phyloP scores from a whole-genome alignment of 2,329 filamentous ascomycete genomes.

The Acephala macrosclerotiorum region DNA sequence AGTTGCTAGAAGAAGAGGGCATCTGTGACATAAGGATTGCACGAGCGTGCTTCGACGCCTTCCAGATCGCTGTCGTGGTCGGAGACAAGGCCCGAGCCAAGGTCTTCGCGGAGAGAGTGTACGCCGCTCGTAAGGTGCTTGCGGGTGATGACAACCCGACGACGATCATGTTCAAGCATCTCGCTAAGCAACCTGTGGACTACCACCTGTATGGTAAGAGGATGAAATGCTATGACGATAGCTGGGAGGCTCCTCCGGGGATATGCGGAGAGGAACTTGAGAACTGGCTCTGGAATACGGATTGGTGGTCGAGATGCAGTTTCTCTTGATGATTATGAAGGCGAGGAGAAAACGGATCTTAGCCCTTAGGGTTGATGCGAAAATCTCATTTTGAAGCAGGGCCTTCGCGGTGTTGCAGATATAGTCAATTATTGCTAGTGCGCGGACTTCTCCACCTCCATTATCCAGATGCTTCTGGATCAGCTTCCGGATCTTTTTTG shows the following conservation, averaged over 20 bases:
- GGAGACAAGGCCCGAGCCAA: constrained; percentile 44
- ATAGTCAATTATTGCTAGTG: too few species aligned
- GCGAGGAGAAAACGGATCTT: too few species aligned
- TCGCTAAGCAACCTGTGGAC: constrained; percentile 31
- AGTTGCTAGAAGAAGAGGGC: constrained; percentile 39
- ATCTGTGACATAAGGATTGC: constrained; percentile 35
- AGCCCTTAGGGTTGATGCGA: too few species aligned
- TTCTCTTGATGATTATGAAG: neutral
- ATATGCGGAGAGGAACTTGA: constrained; percentile 29
- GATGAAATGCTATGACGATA: constrained; percentile 29
- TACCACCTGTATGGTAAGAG: constrained; percentile 25
- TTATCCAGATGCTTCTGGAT: too few species aligned
- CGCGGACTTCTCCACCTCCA: too few species aligned
- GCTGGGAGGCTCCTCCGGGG: constrained; percentile 27
- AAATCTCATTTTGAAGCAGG: too few species aligned
- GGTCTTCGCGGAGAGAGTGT: constrained; percentile 39
- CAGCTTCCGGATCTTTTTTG: too few species aligned
- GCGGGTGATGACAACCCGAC: constrained; percentile 27
- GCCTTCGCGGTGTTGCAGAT: too few species aligned
- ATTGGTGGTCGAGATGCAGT: constrained; percentile 1
- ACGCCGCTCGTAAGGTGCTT: constrained; percentile 21
- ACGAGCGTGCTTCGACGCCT: constrained; percentile 40
- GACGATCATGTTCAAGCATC: constrained; percentile 21
- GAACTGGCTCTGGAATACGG: constrained; percentile 2
- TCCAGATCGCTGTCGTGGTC: constrained; percentile 41